phyloP scores from a whole-genome alignment of 2,329 filamentous ascomycete species.

The Niveomyces coronatus region DNA sequence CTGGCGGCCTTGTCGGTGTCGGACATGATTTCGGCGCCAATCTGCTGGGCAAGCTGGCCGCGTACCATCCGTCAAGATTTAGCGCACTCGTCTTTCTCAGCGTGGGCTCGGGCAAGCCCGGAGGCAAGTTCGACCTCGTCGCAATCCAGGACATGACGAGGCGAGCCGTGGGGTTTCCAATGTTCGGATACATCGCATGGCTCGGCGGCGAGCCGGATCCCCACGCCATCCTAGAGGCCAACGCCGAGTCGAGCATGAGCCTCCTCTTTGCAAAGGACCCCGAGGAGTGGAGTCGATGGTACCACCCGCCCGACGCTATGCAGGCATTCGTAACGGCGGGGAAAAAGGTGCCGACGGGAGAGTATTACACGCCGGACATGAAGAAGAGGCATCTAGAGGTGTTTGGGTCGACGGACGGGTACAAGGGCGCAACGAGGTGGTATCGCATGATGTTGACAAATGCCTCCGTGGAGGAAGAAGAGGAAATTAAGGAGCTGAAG shows the following conservation, averaged over 20 bases:
- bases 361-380: constrained; percentile 18
- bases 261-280: constrained; percentile 19
- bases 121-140: constrained; percentile 20
- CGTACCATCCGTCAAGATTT: constrained; percentile 17
- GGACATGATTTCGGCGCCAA: constrained; percentile 27
- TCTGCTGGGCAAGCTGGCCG: constrained; percentile 19
- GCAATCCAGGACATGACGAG: constrained; percentile 23
- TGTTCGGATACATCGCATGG: constrained; percentile 23
- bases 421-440: constrained; percentile 21
- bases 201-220: constrained; percentile 13
- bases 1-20: constrained; percentile 34
- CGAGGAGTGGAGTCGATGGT: constrained; percentile 17
- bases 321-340: constrained; percentile 17
- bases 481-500: constrained; percentile 11
- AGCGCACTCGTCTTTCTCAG: constrained; percentile 18
- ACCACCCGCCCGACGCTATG: constrained; percentile 20
- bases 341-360: constrained; percentile 14
- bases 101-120: constrained; percentile 20
- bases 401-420: constrained; percentile 16
- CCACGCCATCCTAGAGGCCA: constrained; percentile 15
- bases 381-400: constrained; percentile 15
- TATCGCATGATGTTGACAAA: constrained; percentile 23
- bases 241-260: constrained; percentile 18
- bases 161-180: constrained; percentile 17
- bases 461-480: constrained; percentile 17